Base-by-base conservation (phyloP, 1,284 basidiomycete genomes). In the Neolentinus lepideus region DNA sequence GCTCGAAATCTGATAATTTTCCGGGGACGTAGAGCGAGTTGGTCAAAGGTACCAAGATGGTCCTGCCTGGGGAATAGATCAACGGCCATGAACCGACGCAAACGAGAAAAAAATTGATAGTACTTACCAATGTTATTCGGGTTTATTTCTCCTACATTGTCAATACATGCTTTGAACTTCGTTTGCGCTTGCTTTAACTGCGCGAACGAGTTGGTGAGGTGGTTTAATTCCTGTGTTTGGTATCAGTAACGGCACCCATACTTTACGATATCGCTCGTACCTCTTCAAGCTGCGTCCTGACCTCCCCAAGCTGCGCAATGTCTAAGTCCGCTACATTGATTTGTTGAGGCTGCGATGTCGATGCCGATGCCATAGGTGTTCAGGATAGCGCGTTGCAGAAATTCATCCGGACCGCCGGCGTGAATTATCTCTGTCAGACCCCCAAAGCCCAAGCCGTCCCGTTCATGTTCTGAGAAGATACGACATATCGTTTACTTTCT, bases 1-100 rank as follows among this genome's bases (percentile, higher is more conserved):
- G 83, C 52, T 94, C 88, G 1, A 83, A 71, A 66, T 98, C 90
- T 25, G 77, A 78, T 33, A 98, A 78, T 71, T 88, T 94, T 27
- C 95, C 96, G 1, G 95, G 94, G 14, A 98, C 91, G 68, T 98
- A 98, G 2, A 99, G 80, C 1, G 94, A 97, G 68, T 91, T 92
- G 10, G 94, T 98, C 52, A 98, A 74, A 2, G 96, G 96, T 1
- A 98, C 90, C 21, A 98, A 79, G 58, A 95, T 85, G 16, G 87
- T 84, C 75, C 92, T 94, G 63, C 82, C 94, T 95, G 60, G 21
- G 22, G 12, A 43, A 21, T 19, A 46, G 35, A 43, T 22, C 31
- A 19, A 8, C 3, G 38, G 16, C 19, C 11, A 51, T 4, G 12
- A 25, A 33, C n/a, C 22, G 0, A 3, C n/a, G 29, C 19, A 55